A percentile compares a stretch with the other conserved stretches of the same genome.
These are phyloP conservation scores for Termitomyces sp. DNA, from an alignment of 768 basidiomycete species.

Conservation along the genomic window DNA sequence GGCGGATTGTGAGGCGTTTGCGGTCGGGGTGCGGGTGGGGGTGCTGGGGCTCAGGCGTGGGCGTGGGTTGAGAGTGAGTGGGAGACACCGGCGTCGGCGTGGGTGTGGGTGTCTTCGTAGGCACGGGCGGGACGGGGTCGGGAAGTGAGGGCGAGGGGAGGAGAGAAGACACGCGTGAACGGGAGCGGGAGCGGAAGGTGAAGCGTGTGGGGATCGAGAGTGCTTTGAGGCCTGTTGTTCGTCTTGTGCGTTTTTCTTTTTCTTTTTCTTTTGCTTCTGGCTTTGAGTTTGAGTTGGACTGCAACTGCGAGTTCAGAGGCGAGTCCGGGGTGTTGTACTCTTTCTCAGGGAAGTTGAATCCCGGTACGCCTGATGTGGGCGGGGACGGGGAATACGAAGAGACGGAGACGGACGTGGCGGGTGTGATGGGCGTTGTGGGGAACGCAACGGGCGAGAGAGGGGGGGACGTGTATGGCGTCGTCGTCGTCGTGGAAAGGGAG, in stretches of 20 bases:
- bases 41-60: not conserved
- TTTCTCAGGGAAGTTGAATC: not conserved
- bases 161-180: not conserved
- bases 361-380: no score
- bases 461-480: not conserved
- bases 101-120: not conserved
- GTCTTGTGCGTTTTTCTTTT: not conserved
- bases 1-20: conserved; percentile 2
- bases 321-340: no score
- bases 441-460: not conserved
- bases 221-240: not conserved
- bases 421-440: not conserved
- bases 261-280: no score
- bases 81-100: no score
- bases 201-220: not conserved
- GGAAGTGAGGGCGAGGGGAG: not conserved
- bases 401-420: no score
- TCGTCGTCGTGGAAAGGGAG: no score
- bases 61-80: no score
- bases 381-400: not conserved
- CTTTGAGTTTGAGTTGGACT: no score
- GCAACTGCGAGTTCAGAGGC: no score
- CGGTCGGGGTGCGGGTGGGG: not conserved
- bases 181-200: not conserved
- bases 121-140: not conserved